Conservation (phyloP, 208 protist species). For the Naegleria gruberi region DNA sequence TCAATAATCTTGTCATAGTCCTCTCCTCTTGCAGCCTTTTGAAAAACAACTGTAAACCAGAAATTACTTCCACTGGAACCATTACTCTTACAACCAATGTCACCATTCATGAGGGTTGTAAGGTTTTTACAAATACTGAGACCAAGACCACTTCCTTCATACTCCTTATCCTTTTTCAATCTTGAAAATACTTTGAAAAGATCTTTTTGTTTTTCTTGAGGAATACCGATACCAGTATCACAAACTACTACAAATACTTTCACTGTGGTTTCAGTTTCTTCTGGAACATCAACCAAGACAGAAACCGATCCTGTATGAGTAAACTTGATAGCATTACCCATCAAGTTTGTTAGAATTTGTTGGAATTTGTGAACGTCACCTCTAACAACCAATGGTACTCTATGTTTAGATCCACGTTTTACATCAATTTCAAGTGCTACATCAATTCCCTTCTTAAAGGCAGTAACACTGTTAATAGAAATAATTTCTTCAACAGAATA, state of each 20-base stretch:
- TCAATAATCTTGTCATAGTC: neutral
- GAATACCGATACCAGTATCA: slow-evolving; percentile 13
- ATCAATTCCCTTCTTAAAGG: slow-evolving; percentile 1
- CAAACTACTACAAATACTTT: neutral
- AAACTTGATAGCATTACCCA: slow-evolving; percentile 16
- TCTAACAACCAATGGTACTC: neutral
- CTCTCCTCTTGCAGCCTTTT: neutral
- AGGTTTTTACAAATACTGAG: neutral
- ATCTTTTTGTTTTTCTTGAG: neutral
- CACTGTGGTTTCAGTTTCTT: neutral
- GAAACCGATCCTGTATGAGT: neutral
- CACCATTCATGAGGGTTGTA: neutral
- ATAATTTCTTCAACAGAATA: neutral
- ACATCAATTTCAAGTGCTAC: neutral
- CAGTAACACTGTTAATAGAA: neutral
- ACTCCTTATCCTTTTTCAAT: neutral
- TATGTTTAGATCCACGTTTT: neutral
- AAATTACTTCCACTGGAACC: neutral
- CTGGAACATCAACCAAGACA: neutral
- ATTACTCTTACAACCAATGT: neutral
- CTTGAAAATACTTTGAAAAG: slow-evolving; percentile 12
- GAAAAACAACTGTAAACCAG: neutral
- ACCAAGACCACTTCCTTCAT: neutral
- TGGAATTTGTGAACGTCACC: slow-evolving; percentile 1
- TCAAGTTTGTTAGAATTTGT: slow-evolving; percentile 3